Evolutionary conservation across 257 asterid genomes (phyloP), one percentile per base, ranked within the genome.

Genomic region (Capsicum chinense): DNA sequence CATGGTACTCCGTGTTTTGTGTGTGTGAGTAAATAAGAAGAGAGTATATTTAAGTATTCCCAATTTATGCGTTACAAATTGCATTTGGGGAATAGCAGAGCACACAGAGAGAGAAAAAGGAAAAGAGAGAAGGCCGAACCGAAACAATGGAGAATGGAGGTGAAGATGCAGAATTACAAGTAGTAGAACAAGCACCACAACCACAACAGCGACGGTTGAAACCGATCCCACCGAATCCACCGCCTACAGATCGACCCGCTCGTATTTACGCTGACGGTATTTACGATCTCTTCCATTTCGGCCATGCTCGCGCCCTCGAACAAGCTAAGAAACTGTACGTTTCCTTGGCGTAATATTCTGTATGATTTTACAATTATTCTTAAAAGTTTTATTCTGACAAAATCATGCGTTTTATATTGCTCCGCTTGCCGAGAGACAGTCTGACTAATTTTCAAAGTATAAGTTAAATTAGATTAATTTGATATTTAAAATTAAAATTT

Each of bases 241-340:
- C 94, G 9, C 86, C 93, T 1, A 83, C 93, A n/a, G 98, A 92
- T 87, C 91, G 93, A 57, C 98, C 94, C 5, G 82, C 95, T 84
- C 98, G 99, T 62, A 97, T 96, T 11, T 96, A 96, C 80, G 97
- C 99, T 5, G 99, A 96, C 71, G 99, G 99, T 83, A 96, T 96
- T 87, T 96, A 93, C 93, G 99, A 96, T 92, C 99, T 96, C 89
- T 94, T 96, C 85, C 99, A 96, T 79, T 96, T 96, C 74, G 99
- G 99, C 82, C 99, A 96, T 86, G 99, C 99, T 85, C 95, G 99
- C 6, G 92, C 99, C 79, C 98, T 96, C 33, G 99, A 96, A 83
- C 99, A 96, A 88, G 99, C 99, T 85, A 94, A 96, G 80, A 93
- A 90, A 85, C 66, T 87, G 99, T 94, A 89, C 26, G 62, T 52